Evolutionary conservation across 2,329 filamentous ascomycete species (phyloP), one percentile per base, ranked within the genome.

Genomic region (Davidsoniella eucalypti): DNA sequence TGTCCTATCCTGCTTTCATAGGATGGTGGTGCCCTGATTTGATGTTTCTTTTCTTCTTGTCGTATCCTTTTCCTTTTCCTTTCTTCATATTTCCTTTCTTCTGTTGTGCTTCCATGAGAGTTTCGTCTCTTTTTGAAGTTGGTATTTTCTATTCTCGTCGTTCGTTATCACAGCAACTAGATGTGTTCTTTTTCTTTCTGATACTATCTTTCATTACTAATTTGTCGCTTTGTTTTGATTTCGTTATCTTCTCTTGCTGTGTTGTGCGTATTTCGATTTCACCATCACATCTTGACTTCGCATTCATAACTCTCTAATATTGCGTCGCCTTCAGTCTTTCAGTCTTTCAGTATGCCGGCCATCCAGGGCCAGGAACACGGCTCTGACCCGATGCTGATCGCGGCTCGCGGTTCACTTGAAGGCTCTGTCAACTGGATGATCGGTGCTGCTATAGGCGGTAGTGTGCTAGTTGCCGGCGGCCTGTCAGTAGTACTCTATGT

Each of bases 391-490:
- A 43, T 29, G 14, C 12, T 39, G 9, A 38, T 21, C 9, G 17
- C 26, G 8, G 12, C 21, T 9, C 44, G 41, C 4, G 18, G 33
- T 26, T 14, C 45, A 4, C 39, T 51, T 17, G 17, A 41, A 6
- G 23, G 17, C 8, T 38, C 44, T 21, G 14, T 33, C 8, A 63
- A 63, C n/a, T 64, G 62, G 59, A 54, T 69, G 14, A 61, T 74
- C 33, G 64, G 64, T 49, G 69, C 76, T 49, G 67, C 67, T 10
- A 55, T 77, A 23, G 66, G 66, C 29, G 70, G 70, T n/a, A 67
- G 68, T 14, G 56, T 69, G 2, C 49, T 72, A 5, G 52, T 75
- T 12, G 70, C 71, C 57, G 59, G 65, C 2, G 60, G 56, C 6
- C 52, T 73, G 5, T 69, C 67, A 0, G 59, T 69, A 23, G 52